A percentile compares a stretch with the other conserved stretches of the same genome.
Conservation (phyloP, 163 green algal genomes). For the Scenedesmus sp. region DNA sequence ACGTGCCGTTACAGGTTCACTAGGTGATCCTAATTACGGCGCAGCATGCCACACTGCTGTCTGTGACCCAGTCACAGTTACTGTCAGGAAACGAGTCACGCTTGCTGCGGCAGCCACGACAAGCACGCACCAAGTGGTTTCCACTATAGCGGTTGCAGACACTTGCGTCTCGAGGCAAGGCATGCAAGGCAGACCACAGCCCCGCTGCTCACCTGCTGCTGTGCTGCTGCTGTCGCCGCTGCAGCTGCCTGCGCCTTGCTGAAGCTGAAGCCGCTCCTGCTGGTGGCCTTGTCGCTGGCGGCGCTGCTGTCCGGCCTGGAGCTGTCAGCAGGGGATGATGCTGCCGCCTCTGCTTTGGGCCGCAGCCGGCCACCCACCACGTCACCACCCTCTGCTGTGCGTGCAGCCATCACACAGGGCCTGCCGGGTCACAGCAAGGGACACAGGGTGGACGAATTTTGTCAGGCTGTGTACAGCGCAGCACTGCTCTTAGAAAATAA, state of each 20-base stretch:
- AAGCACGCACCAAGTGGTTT: too few species aligned
- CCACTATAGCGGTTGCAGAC: neutral
- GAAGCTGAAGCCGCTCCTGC: constrained; percentile 35
- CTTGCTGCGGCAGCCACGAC: too few species aligned
- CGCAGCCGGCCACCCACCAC: constrained; percentile 27
- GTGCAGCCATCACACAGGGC: constrained; percentile 32
- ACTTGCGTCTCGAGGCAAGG: neutral
- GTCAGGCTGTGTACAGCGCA: neutral
- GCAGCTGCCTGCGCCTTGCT: neutral
- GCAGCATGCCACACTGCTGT: neutral
- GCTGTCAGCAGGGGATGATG: neutral
- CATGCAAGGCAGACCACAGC: neutral
- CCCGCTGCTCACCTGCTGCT: neutral
- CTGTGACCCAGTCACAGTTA: too few species aligned
- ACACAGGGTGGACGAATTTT: neutral
- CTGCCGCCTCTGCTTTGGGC: constrained; percentile 6
- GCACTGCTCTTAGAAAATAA: neutral
- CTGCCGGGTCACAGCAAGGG: neutral
- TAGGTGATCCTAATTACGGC: neutral
- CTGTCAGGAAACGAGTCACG: too few species aligned
- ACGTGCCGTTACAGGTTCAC: neutral
- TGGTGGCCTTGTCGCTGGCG: neutral
- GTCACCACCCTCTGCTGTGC: constrained; percentile 8
- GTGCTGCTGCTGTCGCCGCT: neutral
- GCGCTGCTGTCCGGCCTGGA: neutral